Conservation (phyloP, 345 rosid species). For the Corymbia maculata region DNA sequence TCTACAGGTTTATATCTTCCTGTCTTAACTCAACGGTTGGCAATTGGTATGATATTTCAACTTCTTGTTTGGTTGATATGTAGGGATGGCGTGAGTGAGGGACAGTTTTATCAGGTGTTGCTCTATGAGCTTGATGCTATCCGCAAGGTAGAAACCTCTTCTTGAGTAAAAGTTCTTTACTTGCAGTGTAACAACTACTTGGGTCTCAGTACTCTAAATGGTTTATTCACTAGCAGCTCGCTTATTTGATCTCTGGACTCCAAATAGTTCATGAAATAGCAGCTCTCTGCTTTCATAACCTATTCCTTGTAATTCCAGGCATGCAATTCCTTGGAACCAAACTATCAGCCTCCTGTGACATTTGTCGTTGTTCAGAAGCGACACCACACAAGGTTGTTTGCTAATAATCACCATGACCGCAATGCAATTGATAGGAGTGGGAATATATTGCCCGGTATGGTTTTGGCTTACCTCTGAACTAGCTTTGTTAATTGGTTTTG, state of each 20-base stretch:
- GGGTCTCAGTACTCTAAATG: not conserved
- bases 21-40: not conserved
- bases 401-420: slow-evolving; percentile 67
- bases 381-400: slow-evolving; percentile 96
- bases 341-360: slow-evolving; percentile 98
- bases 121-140: slow-evolving; percentile 95
- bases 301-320: slow-evolving; percentile 36
- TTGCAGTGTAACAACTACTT: not conserved
- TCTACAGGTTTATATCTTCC: slow-evolving; percentile 50
- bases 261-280: too few relatives aligned
- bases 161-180: not conserved
- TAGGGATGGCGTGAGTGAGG: slow-evolving; percentile 99
- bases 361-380: slow-evolving; percentile 99
- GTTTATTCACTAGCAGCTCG: not conserved
- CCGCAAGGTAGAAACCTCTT: slow-evolving; percentile 51
- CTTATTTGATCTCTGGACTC: not conserved
- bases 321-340: slow-evolving; percentile 91
- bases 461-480: not conserved
- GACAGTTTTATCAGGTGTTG: slow-evolving; percentile 94
- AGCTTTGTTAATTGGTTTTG: not conserved
- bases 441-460: slow-evolving; percentile 80
- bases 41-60: not conserved
- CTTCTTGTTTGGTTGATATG: not conserved
- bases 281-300: not conserved
- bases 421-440: slow-evolving; percentile 83